phyloP scores from a whole-genome alignment of 2,329 filamentous ascomycete genomes.

The Bimuria novae-zelandiae region DNA sequence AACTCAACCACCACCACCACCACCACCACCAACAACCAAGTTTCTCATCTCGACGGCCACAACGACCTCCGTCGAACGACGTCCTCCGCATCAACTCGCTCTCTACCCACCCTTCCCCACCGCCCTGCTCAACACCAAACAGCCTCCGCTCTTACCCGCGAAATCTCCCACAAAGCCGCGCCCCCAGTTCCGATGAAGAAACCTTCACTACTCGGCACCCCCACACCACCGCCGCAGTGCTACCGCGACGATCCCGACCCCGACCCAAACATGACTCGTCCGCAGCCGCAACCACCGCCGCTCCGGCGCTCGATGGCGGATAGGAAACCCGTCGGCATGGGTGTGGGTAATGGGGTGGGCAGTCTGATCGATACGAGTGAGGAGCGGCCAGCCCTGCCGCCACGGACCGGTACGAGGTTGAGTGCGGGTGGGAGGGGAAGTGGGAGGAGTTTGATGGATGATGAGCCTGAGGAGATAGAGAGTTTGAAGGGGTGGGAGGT shows the following conservation, averaged over 20 bases:
- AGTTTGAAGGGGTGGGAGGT: conserved; percentile 47
- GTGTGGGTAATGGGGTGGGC: not conserved
- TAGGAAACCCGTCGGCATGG: conserved; percentile 21
- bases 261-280: conserved; percentile 2
- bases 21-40: no score
- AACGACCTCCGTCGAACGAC: conserved; percentile 29
- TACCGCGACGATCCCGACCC: conserved; percentile 30
- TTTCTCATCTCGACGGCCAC: conserved; percentile 28
- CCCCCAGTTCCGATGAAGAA: conserved; percentile 43
- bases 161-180: conserved; percentile 40
- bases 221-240: conserved; percentile 19
- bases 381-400: conserved; percentile 37
- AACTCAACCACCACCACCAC: conserved; percentile 19
- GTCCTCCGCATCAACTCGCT: conserved; percentile 35
- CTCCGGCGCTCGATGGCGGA: conserved; percentile 34
- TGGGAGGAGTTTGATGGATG: conserved; percentile 41
- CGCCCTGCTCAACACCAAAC: conserved; percentile 15
- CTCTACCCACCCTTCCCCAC: conserved; percentile 30
- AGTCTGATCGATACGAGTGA: conserved; percentile 26
- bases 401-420: conserved; percentile 36
- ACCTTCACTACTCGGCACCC: conserved; percentile 28
- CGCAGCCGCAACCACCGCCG: conserved; percentile 25
- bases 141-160: conserved; percentile 18
- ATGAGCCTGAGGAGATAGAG: conserved; percentile 39
- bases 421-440: conserved; percentile 27